These are phyloP conservation scores for Phycomyces blakesleeanus DNA, from an alignment of 192 early-diverging fungal genomes.

Conservation along the genomic window DNA sequence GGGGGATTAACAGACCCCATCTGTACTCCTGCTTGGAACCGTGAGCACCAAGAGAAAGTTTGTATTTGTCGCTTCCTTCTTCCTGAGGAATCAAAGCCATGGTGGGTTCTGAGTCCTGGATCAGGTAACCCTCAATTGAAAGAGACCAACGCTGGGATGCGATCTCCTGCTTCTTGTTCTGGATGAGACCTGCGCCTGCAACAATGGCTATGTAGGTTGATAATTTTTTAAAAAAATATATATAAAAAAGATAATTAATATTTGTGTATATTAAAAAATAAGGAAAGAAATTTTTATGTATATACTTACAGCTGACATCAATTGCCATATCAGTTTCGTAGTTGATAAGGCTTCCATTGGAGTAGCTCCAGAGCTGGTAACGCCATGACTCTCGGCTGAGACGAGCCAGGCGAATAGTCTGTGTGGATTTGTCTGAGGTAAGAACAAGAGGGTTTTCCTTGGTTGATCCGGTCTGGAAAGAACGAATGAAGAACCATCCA, in stretches of 20 bases:
- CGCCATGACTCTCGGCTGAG: conserved; percentile 19
- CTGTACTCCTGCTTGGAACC: conserved; percentile 15
- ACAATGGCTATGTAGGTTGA: not conserved
- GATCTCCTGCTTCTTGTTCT: conserved; percentile 1
- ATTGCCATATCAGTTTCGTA: conserved; percentile 19
- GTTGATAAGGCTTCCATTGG: conserved; percentile 21
- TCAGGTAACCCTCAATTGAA: conserved; percentile 28
- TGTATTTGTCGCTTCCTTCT: not conserved
- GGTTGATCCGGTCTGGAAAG: conserved; percentile 5
- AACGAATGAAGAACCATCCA: conserved; percentile 32
- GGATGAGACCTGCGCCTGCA: conserved; percentile 12
- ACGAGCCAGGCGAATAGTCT: conserved; percentile 3
- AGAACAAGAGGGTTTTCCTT: conserved; percentile 19
- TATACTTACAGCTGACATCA: conserved; percentile 21
- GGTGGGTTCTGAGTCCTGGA: conserved; percentile 5
- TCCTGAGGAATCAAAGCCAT: conserved; percentile 9
- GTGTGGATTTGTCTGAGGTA: conserved; percentile 3
- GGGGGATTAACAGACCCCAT: conserved; percentile 31
- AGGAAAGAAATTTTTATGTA: not conserved
- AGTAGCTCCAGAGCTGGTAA: conserved; percentile 26
- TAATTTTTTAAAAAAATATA: conserved; percentile 12
- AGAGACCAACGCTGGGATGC: conserved; percentile 22
- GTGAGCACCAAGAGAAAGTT: conserved; percentile 1
- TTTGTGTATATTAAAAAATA: not conserved
- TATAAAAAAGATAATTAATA: not conserved